phyloP scores from a whole-genome alignment of 1,139 yeast genomes.

The Yamadazyma atmosphaerica region DNA sequence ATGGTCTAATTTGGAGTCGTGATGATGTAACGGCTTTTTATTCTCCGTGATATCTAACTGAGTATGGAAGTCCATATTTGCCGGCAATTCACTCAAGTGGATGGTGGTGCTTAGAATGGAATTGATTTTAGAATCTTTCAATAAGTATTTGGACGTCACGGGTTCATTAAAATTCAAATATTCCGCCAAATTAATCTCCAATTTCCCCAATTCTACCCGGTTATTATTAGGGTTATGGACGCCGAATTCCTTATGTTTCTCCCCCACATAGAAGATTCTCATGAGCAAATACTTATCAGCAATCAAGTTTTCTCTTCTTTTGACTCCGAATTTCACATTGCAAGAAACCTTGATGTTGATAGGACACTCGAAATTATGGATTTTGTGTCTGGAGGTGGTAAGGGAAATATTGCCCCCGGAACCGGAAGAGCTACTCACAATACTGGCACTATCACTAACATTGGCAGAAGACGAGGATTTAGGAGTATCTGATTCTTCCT shows the following conservation, averaged over 20 bases:
- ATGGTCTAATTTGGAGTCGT: slow-evolving; percentile 7
- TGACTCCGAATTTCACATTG: slow-evolving; percentile 40
- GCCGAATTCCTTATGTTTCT: slow-evolving; percentile 32
- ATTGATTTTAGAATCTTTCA: slow-evolving; percentile 79
- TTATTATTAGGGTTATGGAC: slow-evolving; percentile 12
- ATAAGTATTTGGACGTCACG: slow-evolving; percentile 59
- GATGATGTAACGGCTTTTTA: slow-evolving; percentile 8
- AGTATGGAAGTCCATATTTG: slow-evolving; percentile 44
- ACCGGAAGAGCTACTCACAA: slow-evolving; percentile 7
- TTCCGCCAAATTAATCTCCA: slow-evolving; percentile 71
- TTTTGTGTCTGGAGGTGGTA: slow-evolving; percentile 33
- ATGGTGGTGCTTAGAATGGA: slow-evolving; percentile 60
- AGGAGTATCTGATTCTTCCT: slow-evolving; percentile 1
- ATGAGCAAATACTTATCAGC: slow-evolving; percentile 39
- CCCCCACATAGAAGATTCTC: slow-evolving; percentile 41
- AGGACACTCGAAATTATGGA: slow-evolving; percentile 44
- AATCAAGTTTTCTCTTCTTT: slow-evolving; percentile 36
- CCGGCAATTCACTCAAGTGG: slow-evolving; percentile 41
- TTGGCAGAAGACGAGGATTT: background rate
- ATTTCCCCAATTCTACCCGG: slow-evolving; percentile 56
- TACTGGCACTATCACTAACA: slow-evolving; percentile 1
- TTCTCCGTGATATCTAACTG: slow-evolving; percentile 37
- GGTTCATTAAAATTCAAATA: slow-evolving; percentile 59
- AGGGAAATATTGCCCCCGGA: slow-evolving; percentile 30
- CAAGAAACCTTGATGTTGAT: slow-evolving; percentile 41